Evolutionary conservation across 73 alveolate species (phyloP).

Genomic region (Tetrahymena malaccensis): DNA sequence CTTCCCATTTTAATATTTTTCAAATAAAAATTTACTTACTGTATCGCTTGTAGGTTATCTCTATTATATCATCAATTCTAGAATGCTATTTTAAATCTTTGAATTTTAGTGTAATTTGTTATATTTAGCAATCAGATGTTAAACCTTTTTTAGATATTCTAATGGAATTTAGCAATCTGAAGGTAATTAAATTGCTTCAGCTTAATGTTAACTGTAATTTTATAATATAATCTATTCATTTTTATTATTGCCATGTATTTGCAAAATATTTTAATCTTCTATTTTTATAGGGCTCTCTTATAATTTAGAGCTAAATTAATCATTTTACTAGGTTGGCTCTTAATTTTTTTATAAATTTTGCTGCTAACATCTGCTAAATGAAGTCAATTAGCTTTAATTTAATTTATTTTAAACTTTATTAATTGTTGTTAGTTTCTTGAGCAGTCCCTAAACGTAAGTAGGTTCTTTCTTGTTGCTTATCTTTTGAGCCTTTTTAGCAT

Average conservation of each 20-base stretch:
- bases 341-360: too few relatives aligned
- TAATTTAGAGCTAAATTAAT: too few relatives aligned
- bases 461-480: background rate
- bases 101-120: background rate
- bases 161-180: background rate
- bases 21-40: background rate
- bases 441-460: background rate
- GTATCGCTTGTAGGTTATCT: background rate
- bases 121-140: background rate
- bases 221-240: background rate
- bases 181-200: background rate
- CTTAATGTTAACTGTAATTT: background rate
- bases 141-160: background rate
- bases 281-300: background rate
- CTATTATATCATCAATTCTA: background rate
- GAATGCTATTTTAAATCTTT: background rate
- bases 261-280: background rate
- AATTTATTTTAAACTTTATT: background rate
- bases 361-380: background rate
- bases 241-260: too few relatives aligned
- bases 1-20: background rate
- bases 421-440: background rate
- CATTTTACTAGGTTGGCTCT: background rate
- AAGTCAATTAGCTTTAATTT: background rate
- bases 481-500: background rate